A percentile compares a stretch with the other conserved stretches of the same genome.
Conservation (phyloP, 225 moss, liverwort and hornwort species). For the Rhytidiadelphus loreus region DNA sequence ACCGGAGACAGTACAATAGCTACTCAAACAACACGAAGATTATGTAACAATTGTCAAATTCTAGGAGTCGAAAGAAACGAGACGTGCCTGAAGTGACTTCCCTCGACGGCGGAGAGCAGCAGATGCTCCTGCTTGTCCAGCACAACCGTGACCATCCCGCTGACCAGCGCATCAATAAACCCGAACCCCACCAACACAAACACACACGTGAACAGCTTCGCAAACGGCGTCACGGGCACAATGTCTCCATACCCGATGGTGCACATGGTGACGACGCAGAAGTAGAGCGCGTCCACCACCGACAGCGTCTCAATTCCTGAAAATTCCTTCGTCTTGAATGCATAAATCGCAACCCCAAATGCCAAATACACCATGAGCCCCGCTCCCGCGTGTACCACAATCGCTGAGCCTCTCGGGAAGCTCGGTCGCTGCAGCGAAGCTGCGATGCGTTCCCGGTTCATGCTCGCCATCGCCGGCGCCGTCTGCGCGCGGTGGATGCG, state of each 20-base stretch:
- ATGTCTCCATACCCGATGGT: conserved; percentile 97
- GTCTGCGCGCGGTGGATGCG: conserved; percentile 35
- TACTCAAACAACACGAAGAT: neutral
- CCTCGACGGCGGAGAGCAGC: conserved; percentile 55
- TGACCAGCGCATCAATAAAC: conserved; percentile 71
- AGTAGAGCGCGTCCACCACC: conserved; percentile 74
- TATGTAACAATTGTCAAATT: neutral
- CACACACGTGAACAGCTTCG: conserved; percentile 59
- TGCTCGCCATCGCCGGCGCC: conserved; percentile 34
- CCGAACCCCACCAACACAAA: conserved; percentile 73
- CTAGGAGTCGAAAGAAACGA: neutral
- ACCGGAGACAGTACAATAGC: neutral
- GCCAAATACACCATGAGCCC: conserved; percentile 59
- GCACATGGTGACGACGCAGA: conserved; percentile 95
- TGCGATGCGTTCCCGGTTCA: neutral
- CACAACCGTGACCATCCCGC: conserved; percentile 71
- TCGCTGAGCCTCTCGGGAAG: conserved; percentile 24
- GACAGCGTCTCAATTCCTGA: conserved; percentile 36
- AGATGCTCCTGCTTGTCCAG: conserved; percentile 78
- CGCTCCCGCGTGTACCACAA: conserved; percentile 47
- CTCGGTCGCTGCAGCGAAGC: neutral
- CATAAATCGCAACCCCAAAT: conserved; percentile 46
- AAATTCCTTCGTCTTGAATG: conserved; percentile 48
- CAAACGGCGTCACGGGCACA: conserved; percentile 49
- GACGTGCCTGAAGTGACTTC: conserved; percentile 40